Evolutionary conservation across 1,139 yeast genomes (phyloP).

Genomic region (Magnusiomyces fungicola): DNA sequence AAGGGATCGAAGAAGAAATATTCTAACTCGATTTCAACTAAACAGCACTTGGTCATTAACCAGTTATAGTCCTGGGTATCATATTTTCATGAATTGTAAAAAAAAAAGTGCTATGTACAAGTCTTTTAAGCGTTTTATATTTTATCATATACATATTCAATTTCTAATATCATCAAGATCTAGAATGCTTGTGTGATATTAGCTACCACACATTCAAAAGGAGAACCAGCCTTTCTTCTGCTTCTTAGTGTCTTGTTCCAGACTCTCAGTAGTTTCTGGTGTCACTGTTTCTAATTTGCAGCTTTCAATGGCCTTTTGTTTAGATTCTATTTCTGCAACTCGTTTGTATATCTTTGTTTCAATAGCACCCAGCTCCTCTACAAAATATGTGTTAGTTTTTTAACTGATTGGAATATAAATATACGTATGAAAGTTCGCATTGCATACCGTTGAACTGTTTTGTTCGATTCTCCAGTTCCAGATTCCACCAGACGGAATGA

Average conservation of each 20-base stretch:
- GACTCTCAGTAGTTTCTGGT: not conserved
- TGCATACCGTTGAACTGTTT: slow-evolving; percentile 9
- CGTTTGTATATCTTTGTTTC: slow-evolving; percentile 1
- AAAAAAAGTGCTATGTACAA: not conserved
- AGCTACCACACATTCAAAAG: too few species aligned
- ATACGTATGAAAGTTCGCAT: not conserved
- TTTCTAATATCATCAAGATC: too few species aligned
- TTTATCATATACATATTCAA: not conserved
- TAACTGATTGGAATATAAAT: not conserved
- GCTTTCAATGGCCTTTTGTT: not conserved
- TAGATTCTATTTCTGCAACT: not conserved
- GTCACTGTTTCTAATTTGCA: not conserved
- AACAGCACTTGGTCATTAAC: too few species aligned
- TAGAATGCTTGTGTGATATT: too few species aligned
- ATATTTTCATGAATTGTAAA: not conserved
- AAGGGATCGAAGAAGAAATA: not conserved
- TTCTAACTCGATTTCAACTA: too few species aligned
- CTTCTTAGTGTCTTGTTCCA: not conserved
- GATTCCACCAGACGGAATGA: slow-evolving; percentile 14
- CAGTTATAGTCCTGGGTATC: too few species aligned
- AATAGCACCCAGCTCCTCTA: slow-evolving; percentile 1
- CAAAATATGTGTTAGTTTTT: too few species aligned
- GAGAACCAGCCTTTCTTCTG: not conserved
- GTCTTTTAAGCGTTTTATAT: too few species aligned
- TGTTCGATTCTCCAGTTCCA: slow-evolving; percentile 8